These are phyloP conservation scores for Malus sieversii DNA, from an alignment of 306 rosid genomes.

Conservation along the genomic window DNA sequence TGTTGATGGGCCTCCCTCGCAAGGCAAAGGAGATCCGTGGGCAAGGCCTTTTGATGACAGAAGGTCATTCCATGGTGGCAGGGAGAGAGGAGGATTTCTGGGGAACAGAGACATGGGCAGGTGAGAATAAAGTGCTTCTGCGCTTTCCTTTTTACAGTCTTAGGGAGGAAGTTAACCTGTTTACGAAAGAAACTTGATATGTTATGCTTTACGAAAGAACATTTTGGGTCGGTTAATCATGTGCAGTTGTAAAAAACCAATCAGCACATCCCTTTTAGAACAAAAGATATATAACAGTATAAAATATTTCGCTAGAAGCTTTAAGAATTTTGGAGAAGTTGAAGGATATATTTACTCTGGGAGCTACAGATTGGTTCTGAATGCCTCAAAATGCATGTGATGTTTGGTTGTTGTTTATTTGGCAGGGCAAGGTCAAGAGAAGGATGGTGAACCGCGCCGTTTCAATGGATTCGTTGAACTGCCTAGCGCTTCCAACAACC, in stretches of 20 bases:
- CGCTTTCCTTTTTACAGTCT: background rate
- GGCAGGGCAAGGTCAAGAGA: slow-evolving; percentile 48
- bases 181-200: background rate
- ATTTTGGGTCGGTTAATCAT: too few relatives aligned
- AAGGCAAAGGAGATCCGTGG: slow-evolving; percentile 74
- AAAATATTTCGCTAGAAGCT: too few relatives aligned
- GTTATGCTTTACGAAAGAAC: background rate
- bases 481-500: slow-evolving; percentile 28
- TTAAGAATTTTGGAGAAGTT: too few relatives aligned
- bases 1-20: slow-evolving; percentile 70
- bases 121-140: slow-evolving; percentile 34
- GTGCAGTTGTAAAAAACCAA: too few relatives aligned
- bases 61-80: slow-evolving; percentile 59
- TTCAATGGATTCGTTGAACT: slow-evolving; percentile 17
- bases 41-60: slow-evolving; percentile 61
- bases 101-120: slow-evolving; percentile 63
- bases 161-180: background rate
- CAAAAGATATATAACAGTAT: too few relatives aligned
- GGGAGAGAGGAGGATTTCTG: slow-evolving; percentile 49
- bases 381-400: slow-evolving; percentile 4
- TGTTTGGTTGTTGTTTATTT: slow-evolving; percentile 5
- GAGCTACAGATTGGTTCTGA: background rate
- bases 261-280: too few relatives aligned
- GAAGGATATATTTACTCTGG: background rate
- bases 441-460: slow-evolving; percentile 35